Conservation (phyloP, 805 yeast species). For the Lipomyces oligophaga region DNA sequence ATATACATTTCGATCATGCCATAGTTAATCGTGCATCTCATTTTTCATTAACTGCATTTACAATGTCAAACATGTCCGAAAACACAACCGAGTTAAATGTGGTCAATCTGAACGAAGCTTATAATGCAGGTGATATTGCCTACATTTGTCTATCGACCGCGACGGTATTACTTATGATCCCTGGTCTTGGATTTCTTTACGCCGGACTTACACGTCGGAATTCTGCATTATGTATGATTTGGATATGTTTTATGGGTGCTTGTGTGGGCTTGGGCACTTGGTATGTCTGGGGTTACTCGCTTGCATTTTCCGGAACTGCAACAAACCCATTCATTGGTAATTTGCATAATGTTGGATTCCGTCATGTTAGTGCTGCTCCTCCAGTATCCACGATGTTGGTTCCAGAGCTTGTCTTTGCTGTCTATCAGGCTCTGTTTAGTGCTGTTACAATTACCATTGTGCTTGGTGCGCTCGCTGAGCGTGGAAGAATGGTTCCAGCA, state of each 20-base stretch:
- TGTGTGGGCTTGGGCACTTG: slow-evolving; percentile 84
- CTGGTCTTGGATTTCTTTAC: slow-evolving; percentile 89
- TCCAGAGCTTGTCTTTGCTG: slow-evolving; percentile 82
- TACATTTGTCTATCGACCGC: slow-evolving; percentile 39
- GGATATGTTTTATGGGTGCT: slow-evolving; percentile 91
- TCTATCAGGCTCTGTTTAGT: slow-evolving; percentile 86
- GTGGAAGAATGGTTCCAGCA: slow-evolving; percentile 84
- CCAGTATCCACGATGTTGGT: slow-evolving; percentile 44
- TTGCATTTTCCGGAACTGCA: slow-evolving; percentile 79
- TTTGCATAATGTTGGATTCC: slow-evolving; percentile 74
- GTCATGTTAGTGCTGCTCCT: slow-evolving; percentile 55
- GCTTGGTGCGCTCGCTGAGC: slow-evolving; percentile 89
- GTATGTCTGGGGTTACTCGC: slow-evolving; percentile 98
- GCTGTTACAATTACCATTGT: slow-evolving; percentile 89
- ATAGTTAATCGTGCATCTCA: too few species aligned
- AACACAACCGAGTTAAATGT: too few species aligned
- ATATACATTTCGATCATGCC: too few species aligned
- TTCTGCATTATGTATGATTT: slow-evolving; percentile 85
- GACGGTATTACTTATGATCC: slow-evolving; percentile 85
- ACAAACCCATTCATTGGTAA: slow-evolving; percentile 85
- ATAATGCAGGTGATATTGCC: slow-evolving; percentile 41
- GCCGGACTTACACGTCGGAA: slow-evolving; percentile 95
- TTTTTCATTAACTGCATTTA: too few species aligned
- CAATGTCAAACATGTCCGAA: too few species aligned
- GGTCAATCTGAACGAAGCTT: slow-evolving; percentile 58